Evolutionary conservation across 176 grass and related monocot species (phyloP).

Genomic region (Saccharum officinarum): DNA sequence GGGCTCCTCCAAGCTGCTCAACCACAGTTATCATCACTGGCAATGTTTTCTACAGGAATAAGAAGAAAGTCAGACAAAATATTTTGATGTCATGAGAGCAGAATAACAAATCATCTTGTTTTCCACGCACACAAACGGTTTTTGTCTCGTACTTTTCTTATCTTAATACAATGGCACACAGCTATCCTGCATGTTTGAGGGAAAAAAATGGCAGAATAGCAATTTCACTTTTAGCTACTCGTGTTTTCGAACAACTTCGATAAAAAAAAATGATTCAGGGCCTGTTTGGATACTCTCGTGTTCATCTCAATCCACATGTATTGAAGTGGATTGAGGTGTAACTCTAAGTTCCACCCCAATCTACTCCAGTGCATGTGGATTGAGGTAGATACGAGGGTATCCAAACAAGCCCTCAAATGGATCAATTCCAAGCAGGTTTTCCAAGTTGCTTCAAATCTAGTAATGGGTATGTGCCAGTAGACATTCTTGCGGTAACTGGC

Average conservation of each 20-base stretch:
- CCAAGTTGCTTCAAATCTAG: neutral
- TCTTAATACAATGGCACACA: too few relatives aligned
- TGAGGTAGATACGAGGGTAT: too few relatives aligned
- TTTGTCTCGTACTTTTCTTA: neutral
- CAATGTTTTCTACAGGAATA: slow-evolving; percentile 72
- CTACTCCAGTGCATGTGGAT: too few relatives aligned
- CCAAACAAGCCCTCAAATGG: neutral
- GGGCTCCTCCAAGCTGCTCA: slow-evolving; percentile 76
- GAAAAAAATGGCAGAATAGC: neutral
- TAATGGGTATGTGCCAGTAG: neutral
- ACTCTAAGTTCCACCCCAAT: too few relatives aligned
- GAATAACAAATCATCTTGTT: neutral
- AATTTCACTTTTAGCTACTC: slow-evolving; percentile 11
- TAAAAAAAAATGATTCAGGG: neutral
- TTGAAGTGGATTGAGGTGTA: too few relatives aligned
- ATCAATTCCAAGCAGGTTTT: neutral
- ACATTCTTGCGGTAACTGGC: neutral
- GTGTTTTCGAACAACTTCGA: neutral
- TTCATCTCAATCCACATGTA: too few relatives aligned
- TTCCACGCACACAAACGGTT: neutral
- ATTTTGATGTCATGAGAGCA: neutral
- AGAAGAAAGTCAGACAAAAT: neutral
- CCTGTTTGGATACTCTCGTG: too few relatives aligned
- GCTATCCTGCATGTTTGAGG: neutral
- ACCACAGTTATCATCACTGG: slow-evolving; percentile 83